A percentile compares a stretch with the other conserved stretches of the same genome.
phyloP scores from a whole-genome alignment of 768 basidiomycete genomes.

The Dictyophora rubrovolvata region DNA sequence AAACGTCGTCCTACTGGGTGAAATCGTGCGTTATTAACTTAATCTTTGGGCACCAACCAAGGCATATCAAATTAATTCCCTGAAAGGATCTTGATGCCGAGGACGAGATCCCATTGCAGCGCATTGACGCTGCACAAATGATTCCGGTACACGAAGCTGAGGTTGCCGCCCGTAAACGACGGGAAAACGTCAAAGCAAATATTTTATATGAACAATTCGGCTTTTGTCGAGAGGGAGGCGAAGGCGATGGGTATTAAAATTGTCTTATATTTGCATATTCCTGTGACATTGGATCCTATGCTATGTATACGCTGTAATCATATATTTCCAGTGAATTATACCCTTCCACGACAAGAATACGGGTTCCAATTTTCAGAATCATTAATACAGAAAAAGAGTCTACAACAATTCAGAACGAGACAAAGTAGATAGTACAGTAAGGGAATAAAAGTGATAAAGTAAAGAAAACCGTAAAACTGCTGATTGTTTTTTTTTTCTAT shows the following conservation, averaged over 20 bases:
- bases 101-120: conserved; percentile 73
- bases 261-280: background rate
- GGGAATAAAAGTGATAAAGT: background rate
- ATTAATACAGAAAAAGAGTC: background rate
- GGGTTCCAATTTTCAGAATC: background rate
- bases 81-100: conserved; percentile 85
- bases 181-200: conserved; percentile 77
- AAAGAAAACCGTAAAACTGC: background rate
- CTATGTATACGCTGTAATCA: background rate
- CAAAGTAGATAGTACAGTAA: background rate
- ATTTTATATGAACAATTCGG: conserved; percentile 77
- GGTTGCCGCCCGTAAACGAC: conserved; percentile 60
- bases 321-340: background rate
- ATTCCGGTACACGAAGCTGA: conserved; percentile 66
- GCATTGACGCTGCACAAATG: conserved; percentile 62
- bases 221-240: conserved; percentile 91
- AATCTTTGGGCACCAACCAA: background rate
- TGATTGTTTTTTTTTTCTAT: background rate
- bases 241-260: conserved; percentile 84
- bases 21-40: conserved; percentile 64
- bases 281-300: background rate
- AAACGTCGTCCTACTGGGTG: conserved; percentile 94
- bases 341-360: background rate
- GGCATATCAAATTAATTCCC: background rate
- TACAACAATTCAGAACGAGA: background rate